Conservation (phyloP, 1,284 basidiomycete genomes). For the Stygiomarasmius scandens region DNA sequence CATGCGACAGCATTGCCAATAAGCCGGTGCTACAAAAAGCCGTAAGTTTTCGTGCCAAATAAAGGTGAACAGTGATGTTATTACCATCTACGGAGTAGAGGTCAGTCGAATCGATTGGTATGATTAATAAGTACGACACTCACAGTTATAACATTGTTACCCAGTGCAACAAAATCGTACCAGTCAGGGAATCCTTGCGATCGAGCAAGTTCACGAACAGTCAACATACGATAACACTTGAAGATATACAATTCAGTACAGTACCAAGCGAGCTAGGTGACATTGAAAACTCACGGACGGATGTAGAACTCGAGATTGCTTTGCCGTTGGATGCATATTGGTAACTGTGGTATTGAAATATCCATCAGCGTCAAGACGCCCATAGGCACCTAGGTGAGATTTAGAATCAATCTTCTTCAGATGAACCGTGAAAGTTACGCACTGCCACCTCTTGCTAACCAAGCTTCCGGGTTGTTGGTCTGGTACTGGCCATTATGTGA, state of each 20-base stretch:
- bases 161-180: slow-evolving; percentile 59
- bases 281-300: slow-evolving; percentile 49
- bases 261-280: not conserved
- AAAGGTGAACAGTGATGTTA: not conserved
- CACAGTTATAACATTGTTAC: slow-evolving; percentile 60
- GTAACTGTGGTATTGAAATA: slow-evolving; percentile 74
- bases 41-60: too few species aligned
- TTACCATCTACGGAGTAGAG: slow-evolving; percentile 8
- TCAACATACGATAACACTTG: slow-evolving; percentile 66
- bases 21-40: slow-evolving; percentile 56
- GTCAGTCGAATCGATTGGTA: too few species aligned
- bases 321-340: slow-evolving; percentile 73
- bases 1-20: slow-evolving; percentile 81
- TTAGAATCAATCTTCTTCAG: not conserved
- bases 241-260: not conserved
- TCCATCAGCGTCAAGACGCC: slow-evolving; percentile 52
- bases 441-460: slow-evolving; percentile 56
- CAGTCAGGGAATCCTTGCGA: slow-evolving; percentile 78
- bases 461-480: slow-evolving; percentile 55
- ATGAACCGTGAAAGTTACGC: slow-evolving; percentile 6
- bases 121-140: slow-evolving; percentile 34
- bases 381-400: slow-evolving; percentile 52
- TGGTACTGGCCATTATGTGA: slow-evolving; percentile 54
- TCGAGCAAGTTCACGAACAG: slow-evolving; percentile 72
- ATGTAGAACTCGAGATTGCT: slow-evolving; percentile 68